phyloP scores from a whole-genome alignment of 495 filamentous ascomycete species.

The Podospora pseudocomata region DNA sequence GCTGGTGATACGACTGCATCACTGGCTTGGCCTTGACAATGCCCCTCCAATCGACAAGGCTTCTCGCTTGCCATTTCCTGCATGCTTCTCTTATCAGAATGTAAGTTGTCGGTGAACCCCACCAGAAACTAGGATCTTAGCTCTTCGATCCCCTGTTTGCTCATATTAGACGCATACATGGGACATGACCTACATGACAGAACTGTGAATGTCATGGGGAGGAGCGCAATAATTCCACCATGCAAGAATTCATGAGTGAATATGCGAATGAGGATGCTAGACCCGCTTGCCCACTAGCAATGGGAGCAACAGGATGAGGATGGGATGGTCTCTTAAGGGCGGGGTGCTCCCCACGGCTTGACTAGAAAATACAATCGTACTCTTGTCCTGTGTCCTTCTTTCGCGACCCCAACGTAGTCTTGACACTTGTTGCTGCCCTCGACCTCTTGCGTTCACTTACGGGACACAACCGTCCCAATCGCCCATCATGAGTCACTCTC shows the following conservation, averaged over 20 bases:
- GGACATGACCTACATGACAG: neutral
- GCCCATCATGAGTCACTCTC: neutral
- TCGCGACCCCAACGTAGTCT: neutral
- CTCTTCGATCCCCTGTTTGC: neutral
- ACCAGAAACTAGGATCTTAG: neutral
- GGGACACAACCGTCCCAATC: neutral
- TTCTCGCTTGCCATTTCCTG: neutral
- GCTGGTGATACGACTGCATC: conserved; percentile 4
- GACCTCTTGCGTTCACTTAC: neutral
- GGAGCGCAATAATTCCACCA: neutral
- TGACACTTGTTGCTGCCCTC: neutral
- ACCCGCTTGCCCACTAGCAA: neutral
- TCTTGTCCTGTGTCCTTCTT: neutral
- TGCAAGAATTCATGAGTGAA: neutral
- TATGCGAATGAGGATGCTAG: neutral
- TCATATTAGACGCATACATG: neutral
- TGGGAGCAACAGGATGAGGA: neutral
- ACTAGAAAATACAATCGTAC: neutral
- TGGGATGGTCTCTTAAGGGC: neutral
- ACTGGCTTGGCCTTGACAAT: neutral
- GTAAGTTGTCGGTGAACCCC: conserved; percentile 1
- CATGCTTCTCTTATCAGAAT: neutral
- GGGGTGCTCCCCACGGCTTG: neutral
- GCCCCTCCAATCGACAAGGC: neutral
- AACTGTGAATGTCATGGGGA: neutral